A percentile compares a stretch with the other conserved stretches of the same genome.
Evolutionary conservation across 805 yeast species (phyloP).

Genomic region (Barnettozyma sucrosica): DNA sequence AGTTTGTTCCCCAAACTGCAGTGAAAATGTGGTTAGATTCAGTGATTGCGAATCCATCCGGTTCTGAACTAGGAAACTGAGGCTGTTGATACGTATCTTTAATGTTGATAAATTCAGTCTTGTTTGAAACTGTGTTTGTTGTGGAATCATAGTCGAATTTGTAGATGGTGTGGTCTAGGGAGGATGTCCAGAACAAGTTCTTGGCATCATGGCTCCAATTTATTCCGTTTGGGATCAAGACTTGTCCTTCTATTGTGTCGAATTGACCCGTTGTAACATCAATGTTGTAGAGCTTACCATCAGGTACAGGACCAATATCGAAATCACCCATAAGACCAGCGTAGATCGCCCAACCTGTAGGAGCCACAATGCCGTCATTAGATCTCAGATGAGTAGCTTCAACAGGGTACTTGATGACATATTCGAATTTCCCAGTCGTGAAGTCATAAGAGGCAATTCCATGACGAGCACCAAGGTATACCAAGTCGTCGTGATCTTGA

Average conservation of each 20-base stretch:
- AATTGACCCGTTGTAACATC: conserved; percentile 27
- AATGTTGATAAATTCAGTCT: conserved; percentile 35
- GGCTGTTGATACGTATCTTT: conserved; percentile 19
- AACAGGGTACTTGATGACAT: conserved; percentile 32
- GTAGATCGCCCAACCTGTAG: conserved; percentile 63
- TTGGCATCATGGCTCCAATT: conserved; percentile 43
- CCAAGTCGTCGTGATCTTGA: conserved; percentile 34
- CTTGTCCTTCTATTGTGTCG: conserved; percentile 32
- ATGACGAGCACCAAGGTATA: conserved; percentile 55
- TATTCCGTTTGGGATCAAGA: conserved; percentile 61
- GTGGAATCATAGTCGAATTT: conserved; percentile 38
- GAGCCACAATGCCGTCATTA: conserved; percentile 80
- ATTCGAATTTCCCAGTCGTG: conserved; percentile 31
- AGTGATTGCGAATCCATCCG: conserved; percentile 74
- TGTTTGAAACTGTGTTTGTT: conserved; percentile 33
- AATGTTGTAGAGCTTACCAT: conserved; percentile 51
- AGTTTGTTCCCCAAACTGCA: conserved; percentile 59
- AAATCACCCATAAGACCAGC: conserved; percentile 76
- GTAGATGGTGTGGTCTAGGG: conserved; percentile 42
- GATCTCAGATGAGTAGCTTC: conserved; percentile 43
- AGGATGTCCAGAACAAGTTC: conserved; percentile 48
- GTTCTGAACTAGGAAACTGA: conserved; percentile 44
- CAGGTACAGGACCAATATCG: conserved; percentile 30
- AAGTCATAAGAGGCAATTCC: conserved; percentile 60
- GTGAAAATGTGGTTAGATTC: conserved; percentile 46